Evolutionary conservation across 495 filamentous ascomycete species (phyloP), one percentile per base, ranked within the genome.

Genomic region (Symbiotaphrina buchneri): DNA sequence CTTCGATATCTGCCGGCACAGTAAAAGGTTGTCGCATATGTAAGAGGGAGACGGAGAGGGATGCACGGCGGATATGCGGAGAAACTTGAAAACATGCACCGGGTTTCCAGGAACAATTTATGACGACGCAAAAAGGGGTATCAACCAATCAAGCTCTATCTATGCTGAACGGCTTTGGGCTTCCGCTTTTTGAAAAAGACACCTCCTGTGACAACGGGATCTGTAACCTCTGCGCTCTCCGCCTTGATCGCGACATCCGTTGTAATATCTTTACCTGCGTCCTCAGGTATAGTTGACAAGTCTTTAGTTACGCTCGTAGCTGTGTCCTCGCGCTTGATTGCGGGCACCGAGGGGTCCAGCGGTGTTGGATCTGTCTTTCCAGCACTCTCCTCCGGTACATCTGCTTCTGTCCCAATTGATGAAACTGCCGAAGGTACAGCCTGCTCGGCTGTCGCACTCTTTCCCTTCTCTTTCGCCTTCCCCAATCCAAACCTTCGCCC

Each of bases 141-240:
- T n/a, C n/a, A n/a, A n/a, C n/a, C n/a, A n/a, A n/a, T n/a, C n/a
- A n/a, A n/a, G n/a, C n/a, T n/a, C n/a, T n/a, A 56, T 39, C 51
- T 60, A 25, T 70, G 65, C 22, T 68, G 61, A 41, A 77, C 65
- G 20, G 68, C 66, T 47, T 83, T 91, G 1, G 73, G 61, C 45
- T 87, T 93, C 39, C 84, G 68, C 52, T 91, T 91, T 54, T 91
- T 94, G 56, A 94, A 94, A 8, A 87, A 53, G 13, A 85, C 59
- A 0, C 52, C 61, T 3, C 22, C 35, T 25, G 31, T 25, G 7
- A 34, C 27, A 11, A 33, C 31, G 5, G 35, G 20, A 2, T 51
- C 51, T 30, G 60, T 54, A 6, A 37, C 31, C 8, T 19, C 21
- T 21, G 18, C 10, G 21, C 8, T 14, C 3, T 10, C 31, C 19